phyloP scores from a whole-genome alignment of 345 rosid species.

The Salix caprea region DNA sequence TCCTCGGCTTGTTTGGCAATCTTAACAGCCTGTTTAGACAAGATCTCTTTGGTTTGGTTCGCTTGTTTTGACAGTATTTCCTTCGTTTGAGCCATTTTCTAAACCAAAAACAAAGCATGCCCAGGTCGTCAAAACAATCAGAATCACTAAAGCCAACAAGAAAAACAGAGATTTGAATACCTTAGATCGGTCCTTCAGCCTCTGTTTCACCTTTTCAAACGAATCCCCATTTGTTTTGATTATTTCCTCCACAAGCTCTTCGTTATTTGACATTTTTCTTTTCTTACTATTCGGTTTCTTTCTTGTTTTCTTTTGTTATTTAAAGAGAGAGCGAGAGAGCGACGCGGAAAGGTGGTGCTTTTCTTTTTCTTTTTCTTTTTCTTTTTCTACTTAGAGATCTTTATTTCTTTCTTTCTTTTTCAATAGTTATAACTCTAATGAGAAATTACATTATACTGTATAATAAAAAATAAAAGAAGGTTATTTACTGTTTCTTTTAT shows the following conservation, averaged over 20 bases:
- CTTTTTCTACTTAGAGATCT: no score
- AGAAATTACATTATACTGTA: no score
- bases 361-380: no score
- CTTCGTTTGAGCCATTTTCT: conserved; percentile 77
- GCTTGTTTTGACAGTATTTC: conserved; percentile 79
- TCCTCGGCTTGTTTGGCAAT: conserved; percentile 93
- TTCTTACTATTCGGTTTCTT: background rate
- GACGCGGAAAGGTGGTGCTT: background rate
- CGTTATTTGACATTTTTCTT: conserved; percentile 41
- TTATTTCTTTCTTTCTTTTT: no score
- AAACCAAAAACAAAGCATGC: conserved; percentile 12
- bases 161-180: conserved; percentile 21
- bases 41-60: conserved; percentile 67
- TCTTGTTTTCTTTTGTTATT: background rate
- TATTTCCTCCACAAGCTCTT: conserved; percentile 41
- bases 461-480: no score
- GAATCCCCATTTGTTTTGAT: conserved; percentile 37
- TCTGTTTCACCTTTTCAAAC: conserved; percentile 28
- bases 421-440: no score
- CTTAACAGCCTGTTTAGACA: conserved; percentile 87
- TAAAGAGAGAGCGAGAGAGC: no score
- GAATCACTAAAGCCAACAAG: background rate
- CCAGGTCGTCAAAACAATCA: conserved; percentile 15
- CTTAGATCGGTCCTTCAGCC: conserved; percentile 66
- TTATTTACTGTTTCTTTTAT: no score